Evolutionary conservation across 2,329 filamentous ascomycete species (phyloP).

Genomic region (Alternaria postmessia): DNA sequence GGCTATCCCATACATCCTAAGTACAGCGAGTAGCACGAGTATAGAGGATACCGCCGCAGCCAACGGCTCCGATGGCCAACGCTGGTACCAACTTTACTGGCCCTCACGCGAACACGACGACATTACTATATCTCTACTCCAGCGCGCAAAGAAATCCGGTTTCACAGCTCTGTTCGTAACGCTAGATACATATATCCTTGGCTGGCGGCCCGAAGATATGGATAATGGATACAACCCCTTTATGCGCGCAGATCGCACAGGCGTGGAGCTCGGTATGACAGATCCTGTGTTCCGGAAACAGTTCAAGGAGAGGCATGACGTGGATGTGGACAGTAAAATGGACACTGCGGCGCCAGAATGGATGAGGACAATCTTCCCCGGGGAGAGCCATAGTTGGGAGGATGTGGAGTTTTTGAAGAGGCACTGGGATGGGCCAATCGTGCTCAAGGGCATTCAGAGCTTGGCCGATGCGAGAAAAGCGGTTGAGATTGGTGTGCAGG

Average conservation of each 20-base stretch:
- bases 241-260: slow-evolving; percentile 50
- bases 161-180: slow-evolving; percentile 74
- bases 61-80: slow-evolving; percentile 59
- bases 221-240: slow-evolving; percentile 59
- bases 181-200: slow-evolving; percentile 71
- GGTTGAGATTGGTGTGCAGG: slow-evolving; percentile 56
- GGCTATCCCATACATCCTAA: slow-evolving; percentile 69
- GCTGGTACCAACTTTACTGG: slow-evolving; percentile 80
- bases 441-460: slow-evolving; percentile 67
- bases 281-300: slow-evolving; percentile 71
- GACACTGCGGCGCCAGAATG: slow-evolving; percentile 31
- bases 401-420: slow-evolving; percentile 66
- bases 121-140: slow-evolving; percentile 68
- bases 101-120: slow-evolving; percentile 68
- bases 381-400: slow-evolving; percentile 66
- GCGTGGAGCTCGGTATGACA: slow-evolving; percentile 69
- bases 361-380: slow-evolving; percentile 49
- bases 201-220: slow-evolving; percentile 73
- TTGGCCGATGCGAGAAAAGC: slow-evolving; percentile 59
- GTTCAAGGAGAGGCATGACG: slow-evolving; percentile 58
- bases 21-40: slow-evolving; percentile 66
- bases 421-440: slow-evolving; percentile 70
- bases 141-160: slow-evolving; percentile 66
- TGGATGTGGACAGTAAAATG: slow-evolving; percentile 52
- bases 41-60: slow-evolving; percentile 71